These are phyloP conservation scores for Entophlyctis luteolus DNA, from an alignment of 192 early-diverging fungal genomes.

Conservation along the genomic window DNA sequence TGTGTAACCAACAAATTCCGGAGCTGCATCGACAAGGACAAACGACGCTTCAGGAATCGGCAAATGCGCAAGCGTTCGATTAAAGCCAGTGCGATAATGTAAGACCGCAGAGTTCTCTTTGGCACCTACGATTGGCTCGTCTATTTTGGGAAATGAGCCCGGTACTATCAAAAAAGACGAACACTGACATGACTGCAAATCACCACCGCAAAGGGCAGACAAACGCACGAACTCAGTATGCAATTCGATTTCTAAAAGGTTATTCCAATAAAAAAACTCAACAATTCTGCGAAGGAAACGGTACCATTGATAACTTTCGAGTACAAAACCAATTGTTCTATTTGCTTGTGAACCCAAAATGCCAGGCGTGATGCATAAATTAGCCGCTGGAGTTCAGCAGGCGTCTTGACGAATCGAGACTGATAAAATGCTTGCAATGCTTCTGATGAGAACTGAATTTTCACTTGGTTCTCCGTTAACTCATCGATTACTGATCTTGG, in stretches of 20 bases:
- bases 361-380: constrained; percentile 55
- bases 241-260: constrained; percentile 60
- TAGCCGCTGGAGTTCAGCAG: constrained; percentile 68
- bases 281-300: neutral
- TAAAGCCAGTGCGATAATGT: constrained; percentile 82
- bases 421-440: constrained; percentile 64
- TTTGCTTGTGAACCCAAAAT: constrained; percentile 32
- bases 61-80: constrained; percentile 25
- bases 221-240: constrained; percentile 70
- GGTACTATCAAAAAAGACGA: neutral
- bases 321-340: constrained; percentile 44
- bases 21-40: constrained; percentile 83
- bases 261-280: neutral
- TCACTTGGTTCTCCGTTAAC: neutral
- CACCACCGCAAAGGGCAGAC: constrained; percentile 53
- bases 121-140: constrained; percentile 79
- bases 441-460: constrained; percentile 28
- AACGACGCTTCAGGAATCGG: constrained; percentile 37
- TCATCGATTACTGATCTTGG: neutral
- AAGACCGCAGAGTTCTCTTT: constrained; percentile 75
- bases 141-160: constrained; percentile 63
- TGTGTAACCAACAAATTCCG: constrained; percentile 73
- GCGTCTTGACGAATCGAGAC: constrained; percentile 75
- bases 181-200: constrained; percentile 35
- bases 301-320: neutral